Evolutionary conservation across 2,329 filamentous ascomycete genomes (phyloP).

Genomic region (Curvularia sp.): DNA sequence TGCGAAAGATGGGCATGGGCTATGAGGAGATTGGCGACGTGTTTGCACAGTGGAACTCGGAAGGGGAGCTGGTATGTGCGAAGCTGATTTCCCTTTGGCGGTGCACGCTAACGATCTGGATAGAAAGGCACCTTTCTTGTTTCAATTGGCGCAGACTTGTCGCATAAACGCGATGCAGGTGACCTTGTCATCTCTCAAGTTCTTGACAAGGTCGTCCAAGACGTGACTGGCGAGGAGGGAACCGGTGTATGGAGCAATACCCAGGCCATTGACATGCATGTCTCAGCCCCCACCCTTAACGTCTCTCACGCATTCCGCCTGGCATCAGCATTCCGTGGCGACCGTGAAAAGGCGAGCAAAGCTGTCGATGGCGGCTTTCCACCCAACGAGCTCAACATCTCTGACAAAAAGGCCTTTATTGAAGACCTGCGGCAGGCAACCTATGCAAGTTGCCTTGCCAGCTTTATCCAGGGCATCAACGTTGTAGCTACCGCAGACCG

Average conservation of each 20-base stretch:
- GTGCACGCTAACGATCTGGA: constrained; percentile 7
- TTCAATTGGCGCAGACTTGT: constrained; percentile 68
- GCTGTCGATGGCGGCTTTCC: constrained; percentile 55
- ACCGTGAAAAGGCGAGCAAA: constrained; percentile 62
- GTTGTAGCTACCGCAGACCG: constrained; percentile 66
- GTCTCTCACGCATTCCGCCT: constrained; percentile 69
- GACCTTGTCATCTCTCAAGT: constrained; percentile 66
- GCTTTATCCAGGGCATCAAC: constrained; percentile 71
- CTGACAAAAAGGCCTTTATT: constrained; percentile 57
- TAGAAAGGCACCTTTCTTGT: constrained; percentile 67
- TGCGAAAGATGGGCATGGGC: constrained; percentile 64
- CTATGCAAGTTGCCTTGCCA: constrained; percentile 67
- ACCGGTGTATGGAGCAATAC: constrained; percentile 71
- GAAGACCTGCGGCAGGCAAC: constrained; percentile 67
- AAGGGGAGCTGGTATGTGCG: constrained; percentile 61
- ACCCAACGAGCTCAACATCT: constrained; percentile 43
- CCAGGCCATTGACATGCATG: constrained; percentile 67
- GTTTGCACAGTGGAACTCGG: constrained; percentile 66
- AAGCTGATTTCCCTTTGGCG: neutral
- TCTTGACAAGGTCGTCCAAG: constrained; percentile 75
- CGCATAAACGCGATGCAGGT: constrained; percentile 56
- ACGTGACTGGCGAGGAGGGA: constrained; percentile 70
- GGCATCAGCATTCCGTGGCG: constrained; percentile 66
- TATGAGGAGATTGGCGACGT: constrained; percentile 68
- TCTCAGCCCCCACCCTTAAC: constrained; percentile 70